A percentile compares a stretch with the other conserved stretches of the same genome.
Evolutionary conservation across 2,329 filamentous ascomycete genomes (phyloP).

Genomic region (Epichloe aotearoae): DNA sequence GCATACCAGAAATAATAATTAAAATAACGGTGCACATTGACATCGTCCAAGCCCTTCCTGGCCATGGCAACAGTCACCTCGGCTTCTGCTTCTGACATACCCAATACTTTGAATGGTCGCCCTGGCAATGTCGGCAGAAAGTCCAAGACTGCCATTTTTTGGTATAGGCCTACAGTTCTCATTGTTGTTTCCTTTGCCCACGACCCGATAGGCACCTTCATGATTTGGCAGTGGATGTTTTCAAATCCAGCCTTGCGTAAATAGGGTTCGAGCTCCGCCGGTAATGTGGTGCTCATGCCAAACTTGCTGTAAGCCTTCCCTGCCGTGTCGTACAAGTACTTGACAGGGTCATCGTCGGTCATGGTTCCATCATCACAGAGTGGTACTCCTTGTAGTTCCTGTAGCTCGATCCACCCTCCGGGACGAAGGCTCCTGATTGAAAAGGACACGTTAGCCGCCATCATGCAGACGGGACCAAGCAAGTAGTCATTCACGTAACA

Average conservation of each 20-base stretch:
- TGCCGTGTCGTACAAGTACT: slow-evolving; percentile 6
- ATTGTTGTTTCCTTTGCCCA: slow-evolving; percentile 21
- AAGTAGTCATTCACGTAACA: not conserved
- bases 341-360: slow-evolving; percentile 8
- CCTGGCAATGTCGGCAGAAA: slow-evolving; percentile 23
- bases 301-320: slow-evolving; percentile 7
- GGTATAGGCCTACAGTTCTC: slow-evolving; percentile 25
- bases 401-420: slow-evolving; percentile 31
- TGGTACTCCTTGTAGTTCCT: slow-evolving; percentile 22
- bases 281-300: slow-evolving; percentile 9
- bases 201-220: slow-evolving; percentile 24
- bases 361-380: slow-evolving; percentile 23
- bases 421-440: slow-evolving; percentile 18
- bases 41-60: slow-evolving; percentile 15
- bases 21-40: slow-evolving; percentile 20
- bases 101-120: slow-evolving; percentile 19
- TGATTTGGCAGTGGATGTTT: slow-evolving; percentile 19
- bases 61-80: slow-evolving; percentile 15
- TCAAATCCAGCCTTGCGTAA: slow-evolving; percentile 10
- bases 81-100: slow-evolving; percentile 15
- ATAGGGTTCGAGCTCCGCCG: slow-evolving; percentile 8
- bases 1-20: slow-evolving; percentile 25
- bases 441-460: not conserved
- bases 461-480: not conserved
- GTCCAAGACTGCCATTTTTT: slow-evolving; percentile 23